Percentiles rank a stretch among this genome's conserved stretches.
These are phyloP conservation scores for Helotiales sp. DNA, from an alignment of 2,329 filamentous ascomycete species.

Conservation along the genomic window DNA sequence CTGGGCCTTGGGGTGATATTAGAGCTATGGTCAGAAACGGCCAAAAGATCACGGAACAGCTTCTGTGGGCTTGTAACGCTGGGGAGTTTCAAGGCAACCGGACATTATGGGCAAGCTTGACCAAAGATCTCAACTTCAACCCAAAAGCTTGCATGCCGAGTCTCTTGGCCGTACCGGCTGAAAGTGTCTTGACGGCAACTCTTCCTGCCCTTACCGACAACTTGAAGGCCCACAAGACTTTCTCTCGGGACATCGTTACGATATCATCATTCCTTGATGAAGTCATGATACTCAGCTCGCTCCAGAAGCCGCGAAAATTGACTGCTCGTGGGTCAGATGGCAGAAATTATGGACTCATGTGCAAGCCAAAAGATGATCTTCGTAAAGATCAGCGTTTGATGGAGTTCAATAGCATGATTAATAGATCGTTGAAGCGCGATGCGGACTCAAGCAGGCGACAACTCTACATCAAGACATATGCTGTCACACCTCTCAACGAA, in stretches of 20 bases:
- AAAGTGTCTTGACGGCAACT: constrained; percentile 80
- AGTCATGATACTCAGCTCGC: constrained; percentile 85
- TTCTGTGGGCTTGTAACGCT: constrained; percentile 80
- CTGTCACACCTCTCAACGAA: constrained; percentile 94
- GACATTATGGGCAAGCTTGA: constrained; percentile 73
- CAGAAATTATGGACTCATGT: constrained; percentile 83
- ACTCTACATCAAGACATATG: constrained; percentile 95
- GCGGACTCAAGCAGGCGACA: constrained; percentile 88
- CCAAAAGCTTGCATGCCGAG: constrained; percentile 80
- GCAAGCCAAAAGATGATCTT: constrained; percentile 97
- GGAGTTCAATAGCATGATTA: constrained; percentile 99
- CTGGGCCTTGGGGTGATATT: constrained; percentile 57
- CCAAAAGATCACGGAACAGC: constrained; percentile 81
- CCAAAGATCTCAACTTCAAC: constrained; percentile 80
- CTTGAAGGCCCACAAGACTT: constrained; percentile 80
- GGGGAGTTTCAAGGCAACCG: constrained; percentile 72
- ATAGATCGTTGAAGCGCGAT: constrained; percentile 88
- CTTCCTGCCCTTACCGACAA: constrained; percentile 77
- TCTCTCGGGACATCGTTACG: constrained; percentile 83
- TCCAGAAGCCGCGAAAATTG: constrained; percentile 90
- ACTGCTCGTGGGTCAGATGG: constrained; percentile 90
- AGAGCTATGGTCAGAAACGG: constrained; percentile 75
- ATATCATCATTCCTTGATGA: constrained; percentile 84
- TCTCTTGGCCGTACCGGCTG: constrained; percentile 85
- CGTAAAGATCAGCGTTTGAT: constrained; percentile 97